Conservation (phyloP, 2,329 filamentous ascomycete species). For the Epichloe typhina region DNA sequence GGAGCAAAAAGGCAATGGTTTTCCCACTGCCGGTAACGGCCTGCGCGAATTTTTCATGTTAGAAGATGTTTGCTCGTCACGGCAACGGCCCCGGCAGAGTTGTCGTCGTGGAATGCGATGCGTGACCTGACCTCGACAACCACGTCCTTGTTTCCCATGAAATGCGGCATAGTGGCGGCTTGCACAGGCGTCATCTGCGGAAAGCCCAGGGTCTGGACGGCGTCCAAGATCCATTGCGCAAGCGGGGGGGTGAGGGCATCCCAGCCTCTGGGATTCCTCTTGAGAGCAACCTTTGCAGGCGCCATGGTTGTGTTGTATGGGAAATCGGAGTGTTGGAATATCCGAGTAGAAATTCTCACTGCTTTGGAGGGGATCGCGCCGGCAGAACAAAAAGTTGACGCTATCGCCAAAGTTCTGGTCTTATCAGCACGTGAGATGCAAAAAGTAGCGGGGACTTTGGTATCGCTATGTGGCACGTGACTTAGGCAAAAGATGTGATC, state of each 20-base stretch:
- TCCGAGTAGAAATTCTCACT: too few relatives aligned
- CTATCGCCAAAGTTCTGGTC: conserved; percentile 12
- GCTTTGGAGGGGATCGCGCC: background rate
- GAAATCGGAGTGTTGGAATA: background rate
- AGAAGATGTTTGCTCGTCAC: background rate
- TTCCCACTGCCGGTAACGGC: conserved; percentile 88
- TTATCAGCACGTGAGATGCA: conserved; percentile 19
- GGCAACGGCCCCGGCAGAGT: too few relatives aligned
- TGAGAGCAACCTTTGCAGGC: conserved; percentile 19
- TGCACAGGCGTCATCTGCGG: conserved; percentile 87
- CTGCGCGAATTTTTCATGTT: conserved; percentile 18
- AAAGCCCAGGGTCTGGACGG: conserved; percentile 75
- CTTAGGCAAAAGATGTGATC: too few relatives aligned
- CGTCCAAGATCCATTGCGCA: conserved; percentile 68
- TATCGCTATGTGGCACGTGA: too few relatives aligned
- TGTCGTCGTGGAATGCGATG: background rate
- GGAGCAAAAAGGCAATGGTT: conserved; percentile 80
- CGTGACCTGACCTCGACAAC: conserved; percentile 56
- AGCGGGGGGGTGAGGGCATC: conserved; percentile 24
- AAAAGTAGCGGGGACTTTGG: background rate
- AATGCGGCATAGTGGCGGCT: conserved; percentile 77
- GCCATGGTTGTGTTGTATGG: conserved; percentile 15
- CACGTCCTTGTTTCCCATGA: conserved; percentile 81
- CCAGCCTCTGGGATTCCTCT: conserved; percentile 37
- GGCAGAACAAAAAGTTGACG: conserved; percentile 5